Evolutionary conservation across 1,139 yeast genomes (phyloP).

Genomic region (Geotrichum phurueaensis): DNA sequence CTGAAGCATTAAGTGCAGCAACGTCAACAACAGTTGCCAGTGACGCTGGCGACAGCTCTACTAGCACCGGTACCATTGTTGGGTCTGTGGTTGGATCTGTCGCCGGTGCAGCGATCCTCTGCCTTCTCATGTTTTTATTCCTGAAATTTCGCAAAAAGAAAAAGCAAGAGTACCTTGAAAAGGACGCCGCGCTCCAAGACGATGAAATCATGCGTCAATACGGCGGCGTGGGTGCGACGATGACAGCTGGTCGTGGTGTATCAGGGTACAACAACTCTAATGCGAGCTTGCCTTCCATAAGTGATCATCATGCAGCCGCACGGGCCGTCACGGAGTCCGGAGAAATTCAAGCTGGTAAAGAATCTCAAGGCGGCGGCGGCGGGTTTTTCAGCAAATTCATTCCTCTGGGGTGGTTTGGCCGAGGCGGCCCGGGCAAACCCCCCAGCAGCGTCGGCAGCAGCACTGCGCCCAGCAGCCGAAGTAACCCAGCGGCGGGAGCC

Average conservation of each 20-base stretch:
- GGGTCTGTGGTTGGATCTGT: constrained; percentile 44
- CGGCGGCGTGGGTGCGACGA: constrained; percentile 6
- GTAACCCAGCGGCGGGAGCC: constrained; percentile 1
- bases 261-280: not conserved
- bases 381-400: not conserved
- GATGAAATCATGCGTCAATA: constrained; percentile 5
- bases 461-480: not conserved
- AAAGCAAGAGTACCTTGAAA: not conserved
- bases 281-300: constrained; percentile 13
- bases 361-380: not conserved
- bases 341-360: not conserved
- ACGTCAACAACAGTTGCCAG: constrained; percentile 11
- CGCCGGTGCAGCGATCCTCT: constrained; percentile 34
- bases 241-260: not conserved
- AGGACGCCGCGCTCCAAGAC: not conserved
- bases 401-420: not conserved
- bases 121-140: constrained; percentile 24
- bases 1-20: constrained; percentile 3
- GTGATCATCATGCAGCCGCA: constrained; percentile 16
- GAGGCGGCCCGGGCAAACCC: not conserved
- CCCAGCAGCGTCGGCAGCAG: not conserved
- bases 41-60: constrained; percentile 1
- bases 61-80: constrained; percentile 36
- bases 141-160: constrained; percentile 18
- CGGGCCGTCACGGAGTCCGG: constrained; percentile 9